phyloP scores from a whole-genome alignment of 331 rosid species.

The Quercus phellos region DNA sequence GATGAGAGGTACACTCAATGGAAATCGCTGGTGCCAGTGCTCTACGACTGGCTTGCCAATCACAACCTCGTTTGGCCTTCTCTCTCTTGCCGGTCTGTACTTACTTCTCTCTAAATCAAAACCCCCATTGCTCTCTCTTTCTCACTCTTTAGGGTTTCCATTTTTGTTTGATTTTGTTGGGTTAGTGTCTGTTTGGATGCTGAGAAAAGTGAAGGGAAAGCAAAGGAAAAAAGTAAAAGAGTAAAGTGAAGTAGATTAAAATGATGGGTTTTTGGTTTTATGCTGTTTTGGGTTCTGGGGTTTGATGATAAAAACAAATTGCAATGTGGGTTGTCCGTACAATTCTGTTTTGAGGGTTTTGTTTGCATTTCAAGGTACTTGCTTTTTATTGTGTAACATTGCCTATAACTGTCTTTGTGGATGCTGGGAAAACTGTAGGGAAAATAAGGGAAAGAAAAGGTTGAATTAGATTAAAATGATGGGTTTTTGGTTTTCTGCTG shows the following conservation, averaged over 20 bases:
- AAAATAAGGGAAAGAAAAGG: background rate
- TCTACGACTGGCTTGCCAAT: slow-evolving; percentile 81
- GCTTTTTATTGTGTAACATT: no score
- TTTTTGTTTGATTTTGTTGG: background rate
- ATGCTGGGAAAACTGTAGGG: background rate
- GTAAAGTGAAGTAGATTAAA: background rate
- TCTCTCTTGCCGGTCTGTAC: slow-evolving; percentile 63
- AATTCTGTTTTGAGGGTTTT: background rate
- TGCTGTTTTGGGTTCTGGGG: background rate
- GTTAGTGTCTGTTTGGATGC: background rate
- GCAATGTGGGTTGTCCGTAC: background rate
- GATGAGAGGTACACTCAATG: slow-evolving; percentile 66
- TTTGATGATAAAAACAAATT: background rate
- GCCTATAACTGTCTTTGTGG: background rate
- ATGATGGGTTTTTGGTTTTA: background rate
- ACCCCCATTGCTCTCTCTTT: background rate
- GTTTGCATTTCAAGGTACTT: background rate
- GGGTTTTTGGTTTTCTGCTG: background rate
- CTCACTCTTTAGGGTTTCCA: background rate
- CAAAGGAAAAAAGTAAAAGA: background rate
- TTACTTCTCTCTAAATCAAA: background rate
- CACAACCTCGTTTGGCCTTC: slow-evolving; percentile 93
- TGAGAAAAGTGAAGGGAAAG: background rate
- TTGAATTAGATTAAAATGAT: background rate
- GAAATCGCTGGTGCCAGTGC: slow-evolving; percentile 72